phyloP scores from a whole-genome alignment of 306 rosid genomes.

The Acmispon strigosus region DNA sequence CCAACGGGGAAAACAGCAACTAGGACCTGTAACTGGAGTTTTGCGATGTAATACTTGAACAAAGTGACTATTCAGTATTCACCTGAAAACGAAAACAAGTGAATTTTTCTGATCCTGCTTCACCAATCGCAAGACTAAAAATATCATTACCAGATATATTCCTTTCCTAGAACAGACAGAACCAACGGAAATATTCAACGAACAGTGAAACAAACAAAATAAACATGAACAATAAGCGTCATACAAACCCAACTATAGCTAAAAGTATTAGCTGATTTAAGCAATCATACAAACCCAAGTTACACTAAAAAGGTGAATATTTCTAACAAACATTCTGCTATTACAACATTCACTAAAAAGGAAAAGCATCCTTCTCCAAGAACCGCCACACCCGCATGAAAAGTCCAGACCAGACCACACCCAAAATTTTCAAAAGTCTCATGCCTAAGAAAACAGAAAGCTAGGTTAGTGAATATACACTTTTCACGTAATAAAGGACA shows the following conservation, averaged over 20 bases:
- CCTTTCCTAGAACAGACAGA: no score
- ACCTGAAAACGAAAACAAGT: no score
- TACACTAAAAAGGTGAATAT: constrained; percentile 16
- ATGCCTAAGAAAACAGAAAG: constrained; percentile 42
- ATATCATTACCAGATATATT: constrained; percentile 2
- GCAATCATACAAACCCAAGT: constrained; percentile 45
- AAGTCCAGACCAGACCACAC: constrained; percentile 17
- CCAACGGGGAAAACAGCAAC: no score
- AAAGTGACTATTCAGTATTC: no score
- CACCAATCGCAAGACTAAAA: constrained; percentile 1
- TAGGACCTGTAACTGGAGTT: no score
- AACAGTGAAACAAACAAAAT: background rate
- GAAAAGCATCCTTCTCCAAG: constrained; percentile 36
- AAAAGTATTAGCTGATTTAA: constrained; percentile 48
- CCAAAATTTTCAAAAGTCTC: constrained; percentile 26
- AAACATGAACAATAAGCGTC: background rate
- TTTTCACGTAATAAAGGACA: background rate
- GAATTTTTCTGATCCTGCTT: no score
- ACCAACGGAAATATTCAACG: no score
- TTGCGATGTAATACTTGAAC: no score
- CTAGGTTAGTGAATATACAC: constrained; percentile 1
- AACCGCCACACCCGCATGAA: constrained; percentile 28
- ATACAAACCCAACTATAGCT: constrained; percentile 30
- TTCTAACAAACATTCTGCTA: constrained; percentile 43
- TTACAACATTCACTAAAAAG: constrained; percentile 44